Evolutionary conservation across 2,329 filamentous ascomycete genomes (phyloP).

Genomic region (Pseudogymnoascus sp.): DNA sequence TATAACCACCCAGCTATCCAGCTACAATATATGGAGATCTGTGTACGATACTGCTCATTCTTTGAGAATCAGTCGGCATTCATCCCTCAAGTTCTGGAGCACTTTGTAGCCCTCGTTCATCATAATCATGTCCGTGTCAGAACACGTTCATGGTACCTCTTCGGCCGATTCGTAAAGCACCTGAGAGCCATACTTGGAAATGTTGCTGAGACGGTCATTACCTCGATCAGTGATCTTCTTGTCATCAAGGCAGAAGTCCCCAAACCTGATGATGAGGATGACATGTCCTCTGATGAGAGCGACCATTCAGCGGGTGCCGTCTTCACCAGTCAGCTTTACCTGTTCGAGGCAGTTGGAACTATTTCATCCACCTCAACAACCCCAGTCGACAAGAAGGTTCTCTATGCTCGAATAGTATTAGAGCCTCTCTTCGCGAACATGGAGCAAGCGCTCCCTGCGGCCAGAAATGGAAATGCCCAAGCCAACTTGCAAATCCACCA

Average conservation of each 20-base stretch:
- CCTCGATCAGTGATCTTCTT: slow-evolving; percentile 80
- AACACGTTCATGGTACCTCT: slow-evolving; percentile 92
- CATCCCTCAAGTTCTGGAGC: slow-evolving; percentile 81
- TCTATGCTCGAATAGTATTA: slow-evolving; percentile 83
- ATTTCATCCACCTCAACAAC: slow-evolving; percentile 78
- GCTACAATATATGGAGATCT: slow-evolving; percentile 97
- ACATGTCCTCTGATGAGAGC: slow-evolving; percentile 91
- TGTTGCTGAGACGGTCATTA: slow-evolving; percentile 84
- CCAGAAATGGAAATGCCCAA: slow-evolving; percentile 73
- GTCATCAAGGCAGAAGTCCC: slow-evolving; percentile 86
- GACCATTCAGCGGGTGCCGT: slow-evolving; percentile 84
- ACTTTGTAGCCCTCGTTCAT: slow-evolving; percentile 85
- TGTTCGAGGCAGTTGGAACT: slow-evolving; percentile 91
- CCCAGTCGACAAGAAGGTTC: slow-evolving; percentile 73
- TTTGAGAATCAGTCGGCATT: slow-evolving; percentile 78
- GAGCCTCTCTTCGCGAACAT: slow-evolving; percentile 86
- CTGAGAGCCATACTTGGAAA: slow-evolving; percentile 77
- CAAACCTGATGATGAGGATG: slow-evolving; percentile 66
- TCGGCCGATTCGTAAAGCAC: slow-evolving; percentile 86
- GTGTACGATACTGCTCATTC: slow-evolving; percentile 85
- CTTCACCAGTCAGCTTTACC: slow-evolving; percentile 84
- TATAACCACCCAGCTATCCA: slow-evolving; percentile 88
- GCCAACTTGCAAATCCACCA: slow-evolving; percentile 88
- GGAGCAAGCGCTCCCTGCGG: slow-evolving; percentile 67
- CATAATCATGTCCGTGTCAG: slow-evolving; percentile 82